phyloP scores from a whole-genome alignment of 2,329 filamentous ascomycete species.

The Cladophialophora yegresii region DNA sequence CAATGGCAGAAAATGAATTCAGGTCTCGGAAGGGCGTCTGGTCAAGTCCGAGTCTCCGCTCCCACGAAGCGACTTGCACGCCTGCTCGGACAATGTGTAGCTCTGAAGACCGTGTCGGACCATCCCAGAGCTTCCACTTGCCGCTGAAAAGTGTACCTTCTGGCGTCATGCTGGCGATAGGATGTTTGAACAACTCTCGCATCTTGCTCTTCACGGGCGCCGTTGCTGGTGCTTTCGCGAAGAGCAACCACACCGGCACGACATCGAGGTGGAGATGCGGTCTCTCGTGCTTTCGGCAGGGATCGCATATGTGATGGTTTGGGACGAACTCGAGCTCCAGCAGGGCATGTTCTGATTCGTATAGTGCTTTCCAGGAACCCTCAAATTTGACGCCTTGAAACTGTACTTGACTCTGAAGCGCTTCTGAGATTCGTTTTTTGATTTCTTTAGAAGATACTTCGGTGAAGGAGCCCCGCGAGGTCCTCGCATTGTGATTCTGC shows the following conservation, averaged over 20 bases:
- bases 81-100: conserved; percentile 45
- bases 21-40: conserved; percentile 43
- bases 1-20: conserved; percentile 38
- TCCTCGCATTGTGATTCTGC: not conserved
- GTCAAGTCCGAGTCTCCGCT: conserved; percentile 46
- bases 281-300: not conserved
- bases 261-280: conserved; percentile 30
- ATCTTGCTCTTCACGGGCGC: conserved; percentile 45
- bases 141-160: conserved; percentile 41
- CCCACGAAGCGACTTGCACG: conserved; percentile 42
- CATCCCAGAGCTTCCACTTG: conserved; percentile 50
- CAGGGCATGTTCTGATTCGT: conserved; percentile 36
- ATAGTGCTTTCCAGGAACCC: conserved; percentile 48
- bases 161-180: conserved; percentile 53
- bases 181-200: conserved; percentile 49
- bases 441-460: conserved; percentile 29
- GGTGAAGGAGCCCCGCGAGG: not conserved
- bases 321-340: conserved; percentile 28
- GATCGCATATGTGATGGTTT: conserved; percentile 1
- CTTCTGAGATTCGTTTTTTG: conserved; percentile 22
- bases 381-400: conserved; percentile 42
- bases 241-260: conserved; percentile 52
- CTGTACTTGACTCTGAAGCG: conserved; percentile 42
- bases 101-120: conserved; percentile 36
- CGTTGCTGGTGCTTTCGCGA: conserved; percentile 46